A percentile compares a stretch with the other conserved stretches of the same genome.
These are phyloP conservation scores for Gentiana dahurica DNA, from an alignment of 257 asterid species.

Conservation along the genomic window DNA sequence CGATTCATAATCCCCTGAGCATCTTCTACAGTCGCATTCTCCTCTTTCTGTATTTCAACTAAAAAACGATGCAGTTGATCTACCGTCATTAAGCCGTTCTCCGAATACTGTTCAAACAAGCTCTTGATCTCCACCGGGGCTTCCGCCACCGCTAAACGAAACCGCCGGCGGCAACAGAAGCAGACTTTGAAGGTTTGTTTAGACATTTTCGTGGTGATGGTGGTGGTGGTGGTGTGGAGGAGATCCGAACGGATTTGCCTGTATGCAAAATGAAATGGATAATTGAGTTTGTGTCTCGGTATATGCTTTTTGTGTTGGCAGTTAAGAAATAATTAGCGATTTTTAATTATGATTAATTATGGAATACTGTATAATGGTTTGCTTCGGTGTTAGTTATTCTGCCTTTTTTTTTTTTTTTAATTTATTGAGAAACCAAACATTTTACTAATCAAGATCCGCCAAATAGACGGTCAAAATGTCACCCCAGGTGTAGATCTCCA, in stretches of 20 bases:
- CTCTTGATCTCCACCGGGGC: conserved; percentile 49
- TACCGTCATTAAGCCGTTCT: conserved; percentile 37
- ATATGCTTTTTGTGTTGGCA: no score
- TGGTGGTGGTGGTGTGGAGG: neutral
- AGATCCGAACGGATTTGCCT: neutral
- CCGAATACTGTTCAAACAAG: conserved; percentile 35
- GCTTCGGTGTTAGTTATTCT: no score
- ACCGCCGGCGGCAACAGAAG: conserved; percentile 65
- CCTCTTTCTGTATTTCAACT: conserved; percentile 59
- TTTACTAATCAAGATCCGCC: no score
- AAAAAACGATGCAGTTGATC: conserved; percentile 44
- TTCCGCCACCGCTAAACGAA: conserved; percentile 42
- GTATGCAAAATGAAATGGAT: no score
- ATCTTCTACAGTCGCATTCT: conserved; percentile 35
- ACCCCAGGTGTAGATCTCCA: no score
- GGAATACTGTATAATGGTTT: no score
- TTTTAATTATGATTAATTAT: no score
- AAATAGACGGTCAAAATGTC: no score
- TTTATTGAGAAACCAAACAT: no score
- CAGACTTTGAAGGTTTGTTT: conserved; percentile 64
- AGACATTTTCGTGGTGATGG: conserved; percentile 34
- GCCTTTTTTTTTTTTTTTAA: no score
- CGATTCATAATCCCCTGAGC: conserved; percentile 44
- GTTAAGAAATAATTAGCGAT: neutral
- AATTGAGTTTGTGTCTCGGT: neutral